phyloP scores from a whole-genome alignment of 768 basidiomycete species.

The Podaxis carcinomalis region DNA sequence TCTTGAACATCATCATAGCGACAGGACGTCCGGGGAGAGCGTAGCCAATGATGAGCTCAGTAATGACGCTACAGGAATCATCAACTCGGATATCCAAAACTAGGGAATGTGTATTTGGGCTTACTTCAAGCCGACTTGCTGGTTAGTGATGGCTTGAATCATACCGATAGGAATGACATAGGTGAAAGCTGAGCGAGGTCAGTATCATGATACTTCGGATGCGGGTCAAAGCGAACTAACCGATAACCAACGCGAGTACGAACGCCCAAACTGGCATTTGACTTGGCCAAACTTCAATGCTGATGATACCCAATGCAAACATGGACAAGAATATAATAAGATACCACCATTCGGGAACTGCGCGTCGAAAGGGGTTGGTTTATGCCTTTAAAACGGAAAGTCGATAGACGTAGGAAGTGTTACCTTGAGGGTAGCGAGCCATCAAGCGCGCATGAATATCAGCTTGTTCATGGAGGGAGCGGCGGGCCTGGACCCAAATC shows the following conservation, averaged over 20 bases:
- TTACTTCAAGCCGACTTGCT: constrained; percentile 62
- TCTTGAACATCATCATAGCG: constrained; percentile 73
- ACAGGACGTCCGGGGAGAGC: constrained; percentile 65
- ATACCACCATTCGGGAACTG: constrained; percentile 83
- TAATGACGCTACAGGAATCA: constrained; percentile 38
- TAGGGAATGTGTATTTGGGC: neutral
- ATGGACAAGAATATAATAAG: constrained; percentile 54
- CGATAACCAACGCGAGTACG: constrained; percentile 57
- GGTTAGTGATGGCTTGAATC: constrained; percentile 72
- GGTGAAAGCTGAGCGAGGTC: constrained; percentile 31
- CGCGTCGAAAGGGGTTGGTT: neutral
- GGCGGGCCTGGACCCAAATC: constrained; percentile 63
- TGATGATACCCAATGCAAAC: constrained; percentile 61
- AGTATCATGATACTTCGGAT: constrained; percentile 22
- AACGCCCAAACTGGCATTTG: constrained; percentile 40
- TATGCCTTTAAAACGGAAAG: neutral
- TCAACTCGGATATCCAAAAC: neutral
- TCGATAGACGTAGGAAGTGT: neutral
- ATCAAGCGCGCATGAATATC: constrained; percentile 82
- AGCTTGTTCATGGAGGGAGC: constrained; percentile 68
- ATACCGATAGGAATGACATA: constrained; percentile 66
- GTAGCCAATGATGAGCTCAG: constrained; percentile 60
- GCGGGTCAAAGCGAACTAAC: constrained; percentile 31
- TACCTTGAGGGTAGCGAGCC: constrained; percentile 56
- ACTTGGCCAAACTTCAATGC: constrained; percentile 61